Conservation (phyloP, 2,329 filamentous ascomycete species). For the Neofusicoccum sp. region DNA sequence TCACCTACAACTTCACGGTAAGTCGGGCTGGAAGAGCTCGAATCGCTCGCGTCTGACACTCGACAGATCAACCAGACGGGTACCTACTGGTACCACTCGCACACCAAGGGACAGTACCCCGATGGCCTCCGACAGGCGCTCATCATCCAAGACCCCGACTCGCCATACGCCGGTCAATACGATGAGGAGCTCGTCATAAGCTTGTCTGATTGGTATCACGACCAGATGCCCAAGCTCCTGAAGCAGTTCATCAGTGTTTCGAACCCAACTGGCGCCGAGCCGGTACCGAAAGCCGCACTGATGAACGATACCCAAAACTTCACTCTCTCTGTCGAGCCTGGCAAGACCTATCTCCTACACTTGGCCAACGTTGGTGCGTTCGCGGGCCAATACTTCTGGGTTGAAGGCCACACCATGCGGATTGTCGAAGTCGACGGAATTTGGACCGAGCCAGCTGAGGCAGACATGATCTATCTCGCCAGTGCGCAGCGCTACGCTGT, state of each 20-base stretch:
- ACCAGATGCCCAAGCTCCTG: slow-evolving; percentile 52
- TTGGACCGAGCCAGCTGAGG: slow-evolving; percentile 61
- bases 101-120: slow-evolving; percentile 63
- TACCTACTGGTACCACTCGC: slow-evolving; percentile 69
- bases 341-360: slow-evolving; percentile 65
- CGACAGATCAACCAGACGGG: slow-evolving; percentile 53
- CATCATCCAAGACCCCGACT: slow-evolving; percentile 63
- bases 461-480: slow-evolving; percentile 65
- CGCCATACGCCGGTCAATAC: slow-evolving; percentile 56
- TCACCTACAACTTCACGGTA: slow-evolving; percentile 70
- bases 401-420: slow-evolving; percentile 67
- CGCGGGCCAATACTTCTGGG: slow-evolving; percentile 70
- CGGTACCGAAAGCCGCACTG: slow-evolving; percentile 65
- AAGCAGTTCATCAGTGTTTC: slow-evolving; percentile 48
- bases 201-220: slow-evolving; percentile 75
- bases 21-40: not conserved
- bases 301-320: slow-evolving; percentile 63
- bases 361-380: slow-evolving; percentile 73
- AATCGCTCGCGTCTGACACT: not conserved
- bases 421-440: slow-evolving; percentile 73
- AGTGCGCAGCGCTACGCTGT: slow-evolving; percentile 74
- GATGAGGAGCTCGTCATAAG: slow-evolving; percentile 66
- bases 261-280: slow-evolving; percentile 64
- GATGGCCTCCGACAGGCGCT: slow-evolving; percentile 71
- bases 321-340: slow-evolving; percentile 49